Evolutionary conservation across 1,139 yeast genomes (phyloP).

Genomic region (Scheffersomyces lignicola): DNA sequence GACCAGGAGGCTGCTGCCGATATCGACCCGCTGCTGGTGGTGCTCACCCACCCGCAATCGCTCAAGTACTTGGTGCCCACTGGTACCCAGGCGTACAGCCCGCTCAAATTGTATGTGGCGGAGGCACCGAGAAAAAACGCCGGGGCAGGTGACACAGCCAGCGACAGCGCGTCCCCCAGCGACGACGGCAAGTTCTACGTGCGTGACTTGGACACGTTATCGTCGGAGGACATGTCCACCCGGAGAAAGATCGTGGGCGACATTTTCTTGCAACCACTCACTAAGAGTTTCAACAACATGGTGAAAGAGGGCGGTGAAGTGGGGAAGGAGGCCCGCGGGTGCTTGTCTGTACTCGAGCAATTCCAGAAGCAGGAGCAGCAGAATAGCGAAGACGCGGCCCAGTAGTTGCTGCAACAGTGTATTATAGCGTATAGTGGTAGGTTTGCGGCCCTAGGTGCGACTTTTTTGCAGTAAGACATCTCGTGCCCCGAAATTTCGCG

Average conservation of each 20-base stretch:
- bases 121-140: conserved; percentile 21
- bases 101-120: conserved; percentile 52
- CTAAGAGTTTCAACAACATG: conserved; percentile 50
- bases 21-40: conserved; percentile 9
- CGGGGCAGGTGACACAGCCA: neutral
- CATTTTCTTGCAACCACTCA: conserved; percentile 50
- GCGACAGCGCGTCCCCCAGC: conserved; percentile 2
- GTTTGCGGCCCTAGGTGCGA: neutral
- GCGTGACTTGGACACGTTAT: conserved; percentile 31
- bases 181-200: conserved; percentile 30
- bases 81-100: conserved; percentile 52
- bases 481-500: neutral
- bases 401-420: conserved; percentile 2
- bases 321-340: conserved; percentile 57
- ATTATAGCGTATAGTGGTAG: neutral
- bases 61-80: conserved; percentile 53
- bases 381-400: neutral
- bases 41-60: conserved; percentile 45
- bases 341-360: conserved; percentile 18
- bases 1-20: conserved; percentile 6
- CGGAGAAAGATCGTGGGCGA: conserved; percentile 57
- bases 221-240: conserved; percentile 61
- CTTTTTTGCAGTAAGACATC: neutral
- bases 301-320: conserved; percentile 75
- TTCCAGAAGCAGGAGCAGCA: conserved; percentile 2